phyloP scores from a whole-genome alignment of 148 eudicot genomes.

The Arbutus unedo region DNA sequence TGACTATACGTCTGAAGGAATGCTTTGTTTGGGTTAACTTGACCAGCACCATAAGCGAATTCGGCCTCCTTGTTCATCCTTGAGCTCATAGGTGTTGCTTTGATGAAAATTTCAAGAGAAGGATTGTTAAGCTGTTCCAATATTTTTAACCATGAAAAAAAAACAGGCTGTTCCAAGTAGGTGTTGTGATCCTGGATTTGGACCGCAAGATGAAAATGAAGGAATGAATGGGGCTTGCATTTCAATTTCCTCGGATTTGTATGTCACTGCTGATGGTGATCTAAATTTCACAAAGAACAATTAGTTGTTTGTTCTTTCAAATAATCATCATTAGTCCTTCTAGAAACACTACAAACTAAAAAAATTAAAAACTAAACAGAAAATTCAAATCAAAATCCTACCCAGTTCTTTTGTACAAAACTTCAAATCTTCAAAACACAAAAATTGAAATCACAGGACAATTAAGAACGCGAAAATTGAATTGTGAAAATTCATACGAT shows the following conservation, averaged over 20 bases:
- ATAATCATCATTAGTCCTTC: not conserved
- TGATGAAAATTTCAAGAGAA: slow-evolving; percentile 1
- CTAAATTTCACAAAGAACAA: slow-evolving; percentile 27
- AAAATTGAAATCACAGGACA: too few relatives aligned
- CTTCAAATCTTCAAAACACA: too few relatives aligned
- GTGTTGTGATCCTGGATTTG: slow-evolving; percentile 63
- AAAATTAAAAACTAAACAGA: not conserved
- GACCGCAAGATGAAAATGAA: slow-evolving; percentile 88
- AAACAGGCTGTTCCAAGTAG: slow-evolving; percentile 27
- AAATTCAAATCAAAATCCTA: not conserved
- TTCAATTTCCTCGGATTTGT: slow-evolving; percentile 55
- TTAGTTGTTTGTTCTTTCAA: not conserved
- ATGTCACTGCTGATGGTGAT: slow-evolving; percentile 59
- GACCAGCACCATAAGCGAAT: slow-evolving; percentile 82
- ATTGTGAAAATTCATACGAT: too few relatives aligned
- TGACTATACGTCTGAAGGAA: slow-evolving; percentile 59
- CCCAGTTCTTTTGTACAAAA: too few relatives aligned
- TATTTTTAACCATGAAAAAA: not conserved
- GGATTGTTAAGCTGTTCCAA: slow-evolving; percentile 61
- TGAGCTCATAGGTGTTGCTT: slow-evolving; percentile 52
- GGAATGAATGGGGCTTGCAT: slow-evolving; percentile 65
- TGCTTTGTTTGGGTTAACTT: slow-evolving; percentile 68
- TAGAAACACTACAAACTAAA: too few relatives aligned
- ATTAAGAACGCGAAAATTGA: too few relatives aligned
- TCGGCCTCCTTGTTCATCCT: slow-evolving; percentile 59